Percentiles rank a stretch among this genome's conserved stretches.
phyloP scores from a whole-genome alignment of 2,329 filamentous ascomycete genomes.

The Fusarium albidum region DNA sequence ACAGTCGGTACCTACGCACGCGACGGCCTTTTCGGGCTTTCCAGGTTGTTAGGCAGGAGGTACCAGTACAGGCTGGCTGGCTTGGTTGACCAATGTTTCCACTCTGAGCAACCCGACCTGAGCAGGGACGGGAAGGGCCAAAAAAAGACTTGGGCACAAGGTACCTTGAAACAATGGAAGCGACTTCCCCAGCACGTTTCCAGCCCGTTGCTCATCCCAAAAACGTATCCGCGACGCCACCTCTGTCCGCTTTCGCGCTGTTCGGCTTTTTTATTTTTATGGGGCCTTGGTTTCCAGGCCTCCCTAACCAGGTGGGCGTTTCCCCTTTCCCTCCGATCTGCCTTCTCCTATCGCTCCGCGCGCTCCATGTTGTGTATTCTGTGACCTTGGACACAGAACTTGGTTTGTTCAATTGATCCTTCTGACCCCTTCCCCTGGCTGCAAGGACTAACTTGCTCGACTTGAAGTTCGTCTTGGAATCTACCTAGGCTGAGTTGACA shows the following conservation, averaged over 20 bases:
- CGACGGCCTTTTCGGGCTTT: conserved; percentile 4
- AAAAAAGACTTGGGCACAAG: conserved; percentile 21
- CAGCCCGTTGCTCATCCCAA: conserved; percentile 36
- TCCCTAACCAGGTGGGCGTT: conserved; percentile 33
- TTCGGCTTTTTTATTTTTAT: conserved; percentile 38
- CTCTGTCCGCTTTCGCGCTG: conserved; percentile 38
- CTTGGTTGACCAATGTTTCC: conserved; percentile 27
- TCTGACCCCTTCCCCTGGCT: conserved; percentile 7
- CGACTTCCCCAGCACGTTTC: conserved; percentile 35
- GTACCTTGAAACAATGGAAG: conserved; percentile 36
- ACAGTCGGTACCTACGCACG: conserved; percentile 7
- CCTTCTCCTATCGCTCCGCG: conserved; percentile 18
- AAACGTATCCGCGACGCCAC: conserved; percentile 39
- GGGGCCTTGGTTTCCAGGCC: conserved; percentile 16
- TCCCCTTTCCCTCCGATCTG: conserved; percentile 27
- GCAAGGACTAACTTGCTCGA: not conserved
- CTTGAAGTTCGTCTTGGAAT: not conserved
- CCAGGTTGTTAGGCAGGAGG: no score
- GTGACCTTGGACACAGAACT: not conserved
- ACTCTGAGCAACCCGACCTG: not conserved
- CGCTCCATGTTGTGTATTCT: conserved; percentile 1
- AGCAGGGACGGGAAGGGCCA: not conserved
- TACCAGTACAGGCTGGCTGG: conserved; percentile 17
- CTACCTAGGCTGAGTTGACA: conserved; percentile 7
- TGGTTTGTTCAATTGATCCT: conserved; percentile 8